These are phyloP conservation scores for Solanum appendiculatum DNA, from an alignment of 257 asterid genomes.

Conservation along the genomic window DNA sequence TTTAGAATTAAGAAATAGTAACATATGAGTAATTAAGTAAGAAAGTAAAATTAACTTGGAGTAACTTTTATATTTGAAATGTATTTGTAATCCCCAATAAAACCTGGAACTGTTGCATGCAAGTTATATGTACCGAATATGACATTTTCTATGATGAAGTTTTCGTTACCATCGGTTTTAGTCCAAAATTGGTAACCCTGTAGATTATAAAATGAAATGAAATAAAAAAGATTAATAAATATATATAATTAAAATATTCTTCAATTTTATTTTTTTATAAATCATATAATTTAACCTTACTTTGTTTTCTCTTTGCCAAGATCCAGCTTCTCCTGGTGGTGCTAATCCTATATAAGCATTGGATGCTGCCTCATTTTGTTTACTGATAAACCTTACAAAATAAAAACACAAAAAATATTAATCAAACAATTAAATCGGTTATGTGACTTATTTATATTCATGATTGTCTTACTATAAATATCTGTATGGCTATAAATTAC, in stretches of 20 bases:
- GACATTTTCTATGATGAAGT: too few relatives aligned
- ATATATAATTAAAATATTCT: neutral
- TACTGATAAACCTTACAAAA: conserved; percentile 21
- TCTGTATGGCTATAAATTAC: too few relatives aligned
- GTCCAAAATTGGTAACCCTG: conserved; percentile 74
- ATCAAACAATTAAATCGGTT: neutral
- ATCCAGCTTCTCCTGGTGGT: conserved; percentile 48
- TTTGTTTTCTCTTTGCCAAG: conserved; percentile 65
- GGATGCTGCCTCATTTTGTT: conserved; percentile 25
- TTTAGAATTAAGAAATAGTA: neutral
- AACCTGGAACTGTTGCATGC: conserved; percentile 43
- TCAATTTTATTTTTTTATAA: neutral
- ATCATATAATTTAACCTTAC: conserved; percentile 1
- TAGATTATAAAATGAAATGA: neutral
- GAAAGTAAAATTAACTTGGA: conserved; percentile 11
- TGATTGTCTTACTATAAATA: too few relatives aligned
- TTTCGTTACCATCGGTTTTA: conserved; percentile 22
- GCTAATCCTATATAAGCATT: conserved; percentile 53
- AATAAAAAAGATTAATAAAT: neutral
- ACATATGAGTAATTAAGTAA: neutral
- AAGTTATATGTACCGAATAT: conserved; percentile 41
- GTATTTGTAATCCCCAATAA: conserved; percentile 48
- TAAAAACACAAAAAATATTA: neutral
- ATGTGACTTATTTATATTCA: too few relatives aligned
- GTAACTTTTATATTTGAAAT: conserved; percentile 10